These are phyloP conservation scores for Candida khao-thaluensis DNA, from an alignment of 805 yeast species.

Conservation along the genomic window DNA sequence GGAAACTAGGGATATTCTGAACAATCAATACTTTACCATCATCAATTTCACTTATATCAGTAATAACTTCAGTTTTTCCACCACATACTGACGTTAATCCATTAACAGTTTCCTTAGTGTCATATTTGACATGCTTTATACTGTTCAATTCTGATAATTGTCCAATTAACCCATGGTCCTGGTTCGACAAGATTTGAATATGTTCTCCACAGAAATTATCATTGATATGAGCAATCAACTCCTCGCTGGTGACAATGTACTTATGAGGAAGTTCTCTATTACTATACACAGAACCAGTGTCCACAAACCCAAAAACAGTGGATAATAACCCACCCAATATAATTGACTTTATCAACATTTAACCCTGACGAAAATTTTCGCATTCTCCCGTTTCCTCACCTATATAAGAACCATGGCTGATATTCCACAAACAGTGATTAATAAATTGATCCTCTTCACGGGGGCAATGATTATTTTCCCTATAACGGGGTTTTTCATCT, in stretches of 20 bases:
- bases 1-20: constrained; percentile 9
- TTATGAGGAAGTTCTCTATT: constrained; percentile 7
- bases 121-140: constrained; percentile 8
- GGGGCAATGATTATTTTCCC: constrained; percentile 75
- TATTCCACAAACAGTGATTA: constrained; percentile 55
- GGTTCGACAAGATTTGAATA: constrained; percentile 3
- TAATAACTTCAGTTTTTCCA: constrained; percentile 4
- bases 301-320: constrained; percentile 19
- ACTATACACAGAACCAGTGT: constrained; percentile 17
- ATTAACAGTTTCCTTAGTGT: not conserved
- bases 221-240: constrained; percentile 17
- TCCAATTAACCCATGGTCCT: not conserved
- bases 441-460: constrained; percentile 70
- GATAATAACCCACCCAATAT: constrained; percentile 6
- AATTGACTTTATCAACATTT: constrained; percentile 10
- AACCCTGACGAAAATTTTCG: constrained; percentile 13
- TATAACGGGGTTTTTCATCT: constrained; percentile 56
- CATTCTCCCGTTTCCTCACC: not conserved
- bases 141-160: not conserved
- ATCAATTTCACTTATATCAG: constrained; percentile 2
- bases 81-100: constrained; percentile 3
- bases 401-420: constrained; percentile 22
- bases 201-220: constrained; percentile 4
- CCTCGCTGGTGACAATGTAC: constrained; percentile 20
- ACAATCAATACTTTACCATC: constrained; percentile 1